A percentile compares a stretch with the other conserved stretches of the same genome.
These are phyloP conservation scores for Streptanthus diversifolius DNA, from an alignment of 345 rosid genomes.

Conservation along the genomic window DNA sequence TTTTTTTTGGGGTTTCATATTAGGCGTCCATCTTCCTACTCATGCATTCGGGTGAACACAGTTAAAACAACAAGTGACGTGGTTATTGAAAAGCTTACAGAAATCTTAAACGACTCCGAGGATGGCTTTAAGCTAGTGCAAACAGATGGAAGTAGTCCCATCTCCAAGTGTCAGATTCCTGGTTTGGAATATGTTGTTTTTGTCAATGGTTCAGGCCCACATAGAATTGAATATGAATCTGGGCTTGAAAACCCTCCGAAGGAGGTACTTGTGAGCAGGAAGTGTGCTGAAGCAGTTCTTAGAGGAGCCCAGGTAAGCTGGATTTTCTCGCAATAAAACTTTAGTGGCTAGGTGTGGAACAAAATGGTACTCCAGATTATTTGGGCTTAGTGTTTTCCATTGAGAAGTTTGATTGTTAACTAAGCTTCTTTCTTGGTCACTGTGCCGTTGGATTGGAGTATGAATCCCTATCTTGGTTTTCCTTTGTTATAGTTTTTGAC, in stretches of 20 bases:
- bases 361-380: background rate
- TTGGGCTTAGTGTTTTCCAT: too few species aligned
- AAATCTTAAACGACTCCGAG: slow-evolving; percentile 36
- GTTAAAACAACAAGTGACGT: slow-evolving; percentile 63
- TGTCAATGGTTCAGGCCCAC: slow-evolving; percentile 91
- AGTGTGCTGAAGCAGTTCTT: slow-evolving; percentile 98
- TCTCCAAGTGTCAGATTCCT: slow-evolving; percentile 65
- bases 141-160: slow-evolving; percentile 29
- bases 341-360: background rate
- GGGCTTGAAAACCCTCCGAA: slow-evolving; percentile 54
- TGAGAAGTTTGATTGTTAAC: background rate
- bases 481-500: background rate
- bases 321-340: background rate
- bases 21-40: slow-evolving; percentile 83
- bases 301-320: slow-evolving; percentile 89
- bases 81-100: slow-evolving; percentile 61
- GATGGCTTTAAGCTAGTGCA: slow-evolving; percentile 26
- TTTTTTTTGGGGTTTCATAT: background rate
- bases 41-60: slow-evolving; percentile 84
- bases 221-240: slow-evolving; percentile 55
- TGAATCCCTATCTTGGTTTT: background rate
- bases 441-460: background rate
- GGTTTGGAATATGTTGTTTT: slow-evolving; percentile 79
- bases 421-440: background rate
- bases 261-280: slow-evolving; percentile 94